Evolutionary conservation across 352 stramenopile species (phyloP).

Genomic region (Globisporangium ultimum): DNA sequence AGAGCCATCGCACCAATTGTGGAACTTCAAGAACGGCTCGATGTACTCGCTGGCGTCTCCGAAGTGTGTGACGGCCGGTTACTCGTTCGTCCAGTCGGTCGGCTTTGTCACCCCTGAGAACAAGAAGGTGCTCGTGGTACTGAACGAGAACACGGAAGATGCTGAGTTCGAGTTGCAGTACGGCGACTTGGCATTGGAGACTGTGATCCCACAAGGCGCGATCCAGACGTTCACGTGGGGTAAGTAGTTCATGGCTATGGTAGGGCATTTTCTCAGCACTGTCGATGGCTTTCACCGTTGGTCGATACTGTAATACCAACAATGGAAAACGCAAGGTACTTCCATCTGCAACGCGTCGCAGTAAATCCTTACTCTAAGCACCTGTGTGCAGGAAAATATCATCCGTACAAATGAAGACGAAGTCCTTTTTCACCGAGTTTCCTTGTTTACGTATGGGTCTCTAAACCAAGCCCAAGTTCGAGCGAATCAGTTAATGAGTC

Average conservation of each 20-base stretch:
- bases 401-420: too few relatives aligned
- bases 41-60: conserved; percentile 42
- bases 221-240: conserved; percentile 77
- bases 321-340: too few relatives aligned
- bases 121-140: conserved; percentile 73
- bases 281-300: too few relatives aligned
- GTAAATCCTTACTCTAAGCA: too few relatives aligned
- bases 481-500: too few relatives aligned
- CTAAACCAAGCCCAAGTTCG: too few relatives aligned
- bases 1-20: conserved; percentile 41
- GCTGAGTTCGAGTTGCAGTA: conserved; percentile 60
- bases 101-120: conserved; percentile 73
- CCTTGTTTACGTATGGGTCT: too few relatives aligned
- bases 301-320: too few relatives aligned
- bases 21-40: conserved; percentile 54
- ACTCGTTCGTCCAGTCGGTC: conserved; percentile 65
- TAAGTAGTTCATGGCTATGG: conserved; percentile 16
- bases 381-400: too few relatives aligned
- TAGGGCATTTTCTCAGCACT: too few relatives aligned
- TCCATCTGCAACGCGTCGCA: too few relatives aligned
- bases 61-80: conserved; percentile 78
- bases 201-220: conserved; percentile 45
- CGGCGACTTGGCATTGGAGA: conserved; percentile 38
- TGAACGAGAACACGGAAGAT: conserved; percentile 84
- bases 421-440: too few relatives aligned